Evolutionary conservation across 163 green algal species (phyloP).

Genomic region (Chloroidium sp.): DNA sequence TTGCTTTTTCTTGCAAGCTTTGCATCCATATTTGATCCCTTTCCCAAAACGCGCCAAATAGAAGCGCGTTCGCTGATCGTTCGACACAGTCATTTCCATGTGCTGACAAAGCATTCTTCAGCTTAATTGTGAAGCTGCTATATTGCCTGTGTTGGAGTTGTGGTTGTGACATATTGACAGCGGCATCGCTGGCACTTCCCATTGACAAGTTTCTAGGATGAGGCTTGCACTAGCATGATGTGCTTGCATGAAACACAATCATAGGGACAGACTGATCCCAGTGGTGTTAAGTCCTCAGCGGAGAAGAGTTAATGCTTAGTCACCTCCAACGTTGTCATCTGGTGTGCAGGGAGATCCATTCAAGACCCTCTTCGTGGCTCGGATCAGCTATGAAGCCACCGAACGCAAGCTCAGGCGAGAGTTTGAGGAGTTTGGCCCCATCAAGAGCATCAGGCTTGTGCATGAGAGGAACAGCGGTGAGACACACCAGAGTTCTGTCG

Average conservation of each 20-base stretch:
- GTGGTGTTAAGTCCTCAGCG: conserved; percentile 41
- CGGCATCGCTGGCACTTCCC: no score
- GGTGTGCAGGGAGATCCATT: conserved; percentile 69
- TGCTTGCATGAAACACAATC: conserved; percentile 8
- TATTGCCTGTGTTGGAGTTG: no score
- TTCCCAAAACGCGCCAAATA: no score
- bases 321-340: not conserved
- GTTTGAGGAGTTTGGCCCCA: conserved; percentile 84
- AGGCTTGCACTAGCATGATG: not conserved
- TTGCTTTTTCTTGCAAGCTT: no score
- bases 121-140: no score
- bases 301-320: conserved; percentile 7
- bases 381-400: conserved; percentile 71
- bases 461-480: conserved; percentile 49
- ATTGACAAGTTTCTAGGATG: no score
- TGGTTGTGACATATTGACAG: no score
- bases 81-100: no score
- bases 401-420: conserved; percentile 73
- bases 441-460: conserved; percentile 72
- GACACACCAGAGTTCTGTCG: not conserved
- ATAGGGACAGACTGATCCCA: not conserved
- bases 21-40: no score
- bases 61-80: no score
- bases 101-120: no score
- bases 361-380: conserved; percentile 81